phyloP scores from a whole-genome alignment of 345 rosid species.

The Aquilaria malaccensis region DNA sequence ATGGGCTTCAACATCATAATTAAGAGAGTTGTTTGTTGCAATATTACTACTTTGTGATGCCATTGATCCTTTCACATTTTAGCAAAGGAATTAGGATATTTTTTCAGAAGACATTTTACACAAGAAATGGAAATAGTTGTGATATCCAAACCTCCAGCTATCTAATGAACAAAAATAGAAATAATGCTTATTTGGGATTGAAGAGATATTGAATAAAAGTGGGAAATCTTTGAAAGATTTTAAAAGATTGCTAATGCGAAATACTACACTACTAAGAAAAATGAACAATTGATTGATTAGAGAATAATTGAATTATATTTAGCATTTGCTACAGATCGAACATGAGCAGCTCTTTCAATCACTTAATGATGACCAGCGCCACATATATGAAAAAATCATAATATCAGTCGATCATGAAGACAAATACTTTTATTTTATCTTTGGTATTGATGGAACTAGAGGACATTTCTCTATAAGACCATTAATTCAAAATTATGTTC shows the following conservation, averaged over 20 bases:
- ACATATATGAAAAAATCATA: background rate
- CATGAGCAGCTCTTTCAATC: background rate
- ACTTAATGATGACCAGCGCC: background rate
- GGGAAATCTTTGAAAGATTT: background rate
- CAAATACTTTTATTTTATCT: too few relatives aligned
- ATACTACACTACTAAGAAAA: too few relatives aligned
- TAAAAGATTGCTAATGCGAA: background rate
- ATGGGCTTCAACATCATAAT: background rate
- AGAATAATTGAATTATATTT: background rate
- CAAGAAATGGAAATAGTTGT: background rate
- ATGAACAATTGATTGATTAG: background rate
- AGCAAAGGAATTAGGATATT: background rate
- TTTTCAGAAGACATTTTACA: background rate
- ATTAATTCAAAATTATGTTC: background rate
- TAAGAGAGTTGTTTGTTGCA: background rate
- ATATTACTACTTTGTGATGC: background rate
- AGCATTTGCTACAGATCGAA: background rate
- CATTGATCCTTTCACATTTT: too few relatives aligned
- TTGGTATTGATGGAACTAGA: background rate
- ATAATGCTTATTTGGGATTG: background rate
- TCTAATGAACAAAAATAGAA: background rate
- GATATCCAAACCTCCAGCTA: background rate
- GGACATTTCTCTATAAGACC: background rate
- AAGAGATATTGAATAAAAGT: background rate
- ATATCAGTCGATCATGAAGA: background rate